Evolutionary conservation across 176 grass and related monocot genomes (phyloP), one percentile per base, ranked within the genome.

Genomic region (Carex parvula): DNA sequence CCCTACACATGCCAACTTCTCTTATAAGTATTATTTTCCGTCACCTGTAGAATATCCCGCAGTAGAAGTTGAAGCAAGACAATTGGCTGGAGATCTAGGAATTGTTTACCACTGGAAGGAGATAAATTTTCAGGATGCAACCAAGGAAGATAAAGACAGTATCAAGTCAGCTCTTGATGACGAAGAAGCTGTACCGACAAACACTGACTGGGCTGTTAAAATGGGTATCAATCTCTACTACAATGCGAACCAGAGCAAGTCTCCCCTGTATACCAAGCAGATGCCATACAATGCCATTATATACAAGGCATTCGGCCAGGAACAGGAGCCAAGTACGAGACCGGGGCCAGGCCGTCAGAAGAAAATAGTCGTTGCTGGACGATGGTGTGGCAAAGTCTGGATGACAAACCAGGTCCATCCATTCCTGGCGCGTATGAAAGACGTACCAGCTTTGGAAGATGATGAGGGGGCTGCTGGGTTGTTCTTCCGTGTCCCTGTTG

Each of bases 191-290:
- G 89, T 95, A 87, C 96, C 96, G 26, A 85, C 85, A 26, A 93
- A 94, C 83, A 87, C 77, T 88, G 96, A 99, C 52, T 99, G 96
- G 96, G 87, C 96, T 22, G 96, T 99, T 60, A 99, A 95, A 88
- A 89, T 99, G 96, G 96, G 93, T 17, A 99, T 99, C 70, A 99
- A 90, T 87, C 89, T 99, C 65, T 99, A 95, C 84, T 99, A 99
- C 87, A 93, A 89, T 88, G 93, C 96, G 39, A 94, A 84, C 79
- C 96, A 95, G 53, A 99, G 96, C 86, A 99, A 95, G 88, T 99
- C 91, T 76, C 93, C 93, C 6, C 86, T 99, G 86, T 99, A 95
- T 80, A 92, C 89, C 83, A 99, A 99, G 83, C 96, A 99, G 85
- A 87, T 99, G 89, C 93, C 96, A 60, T 99, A 95, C 52, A 99